Conservation (phyloP, 2,329 filamentous ascomycete species). For the Stachybotrys chlorohalonatus region DNA sequence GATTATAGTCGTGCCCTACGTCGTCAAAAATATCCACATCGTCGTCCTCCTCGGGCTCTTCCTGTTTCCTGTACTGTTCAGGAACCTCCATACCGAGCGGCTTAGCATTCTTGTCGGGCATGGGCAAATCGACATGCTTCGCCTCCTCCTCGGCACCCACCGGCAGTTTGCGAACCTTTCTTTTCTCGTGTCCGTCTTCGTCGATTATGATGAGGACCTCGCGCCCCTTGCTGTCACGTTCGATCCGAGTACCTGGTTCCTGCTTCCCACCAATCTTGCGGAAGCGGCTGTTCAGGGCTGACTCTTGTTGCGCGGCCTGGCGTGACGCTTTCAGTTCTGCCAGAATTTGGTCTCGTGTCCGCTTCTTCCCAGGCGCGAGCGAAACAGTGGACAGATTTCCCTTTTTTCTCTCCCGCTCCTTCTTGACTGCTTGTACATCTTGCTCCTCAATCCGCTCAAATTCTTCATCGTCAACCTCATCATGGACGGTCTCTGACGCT, state of each 20-base stretch:
- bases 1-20: slow-evolving; percentile 58
- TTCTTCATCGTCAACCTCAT: slow-evolving; percentile 48
- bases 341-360: slow-evolving; percentile 57
- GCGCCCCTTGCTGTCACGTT: slow-evolving; percentile 50
- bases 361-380: slow-evolving; percentile 47
- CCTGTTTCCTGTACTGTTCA: slow-evolving; percentile 42
- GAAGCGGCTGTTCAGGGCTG: slow-evolving; percentile 49
- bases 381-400: slow-evolving; percentile 48
- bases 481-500: slow-evolving; percentile 1
- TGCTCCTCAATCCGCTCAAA: slow-evolving; percentile 48
- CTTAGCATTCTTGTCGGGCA: slow-evolving; percentile 45
- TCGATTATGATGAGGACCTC: slow-evolving; percentile 58
- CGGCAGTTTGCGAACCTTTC: slow-evolving; percentile 50
- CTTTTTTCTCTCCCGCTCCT: slow-evolving; percentile 48
- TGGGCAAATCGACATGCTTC: slow-evolving; percentile 34
- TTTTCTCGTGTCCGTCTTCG: slow-evolving; percentile 56
- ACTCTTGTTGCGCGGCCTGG: slow-evolving; percentile 47
- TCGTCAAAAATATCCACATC: slow-evolving; percentile 59
- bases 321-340: slow-evolving; percentile 57
- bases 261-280: slow-evolving; percentile 53
- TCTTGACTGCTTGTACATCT: slow-evolving; percentile 44
- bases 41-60: slow-evolving; percentile 38
- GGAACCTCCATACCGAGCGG: slow-evolving; percentile 60
- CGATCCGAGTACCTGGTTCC: slow-evolving; percentile 47
- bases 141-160: slow-evolving; percentile 23